Evolutionary conservation across 1,284 basidiomycete species (phyloP).

Genomic region (Naganishia sp.): DNA sequence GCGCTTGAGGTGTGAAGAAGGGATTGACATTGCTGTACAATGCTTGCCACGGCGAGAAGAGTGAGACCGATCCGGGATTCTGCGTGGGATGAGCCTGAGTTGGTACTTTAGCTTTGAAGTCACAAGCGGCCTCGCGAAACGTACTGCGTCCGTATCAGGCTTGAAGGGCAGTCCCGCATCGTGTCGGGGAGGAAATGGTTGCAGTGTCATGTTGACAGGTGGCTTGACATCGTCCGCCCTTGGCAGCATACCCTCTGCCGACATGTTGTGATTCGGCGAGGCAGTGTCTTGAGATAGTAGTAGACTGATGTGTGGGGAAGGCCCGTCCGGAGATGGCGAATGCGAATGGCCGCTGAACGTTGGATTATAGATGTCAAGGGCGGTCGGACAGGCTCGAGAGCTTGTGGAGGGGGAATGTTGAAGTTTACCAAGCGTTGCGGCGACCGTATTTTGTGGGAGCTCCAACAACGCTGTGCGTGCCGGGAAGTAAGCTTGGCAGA

Average conservation of each 20-base stretch:
- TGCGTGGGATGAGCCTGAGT: neutral
- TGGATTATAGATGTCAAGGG: no score
- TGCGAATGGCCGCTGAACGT: no score
- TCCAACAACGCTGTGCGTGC: no score
- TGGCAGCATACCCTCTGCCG: neutral
- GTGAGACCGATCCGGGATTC: neutral
- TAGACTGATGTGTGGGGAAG: neutral
- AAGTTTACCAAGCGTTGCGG: no score
- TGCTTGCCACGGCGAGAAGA: slow-evolving; percentile 24
- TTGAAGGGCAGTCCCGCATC: slow-evolving; percentile 1
- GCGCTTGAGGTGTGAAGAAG: slow-evolving; percentile 12
- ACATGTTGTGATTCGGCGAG: slow-evolving; percentile 1
- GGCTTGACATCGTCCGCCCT: neutral
- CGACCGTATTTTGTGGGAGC: no score
- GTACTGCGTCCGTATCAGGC: slow-evolving; percentile 3
- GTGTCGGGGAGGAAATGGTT: slow-evolving; percentile 1
- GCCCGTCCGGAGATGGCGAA: neutral
- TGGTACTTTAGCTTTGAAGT: neutral
- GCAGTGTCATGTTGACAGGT: slow-evolving; percentile 8
- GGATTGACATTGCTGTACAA: slow-evolving; percentile 16
- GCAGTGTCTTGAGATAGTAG: neutral
- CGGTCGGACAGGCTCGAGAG: no score
- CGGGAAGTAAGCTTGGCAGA: no score
- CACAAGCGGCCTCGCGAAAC: neutral
- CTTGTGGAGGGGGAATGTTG: no score